Evolutionary conservation across 371 early-diverging fungal genomes (phyloP), one percentile per base, ranked within the genome.

Genomic region (Nematocida homosporus): DNA sequence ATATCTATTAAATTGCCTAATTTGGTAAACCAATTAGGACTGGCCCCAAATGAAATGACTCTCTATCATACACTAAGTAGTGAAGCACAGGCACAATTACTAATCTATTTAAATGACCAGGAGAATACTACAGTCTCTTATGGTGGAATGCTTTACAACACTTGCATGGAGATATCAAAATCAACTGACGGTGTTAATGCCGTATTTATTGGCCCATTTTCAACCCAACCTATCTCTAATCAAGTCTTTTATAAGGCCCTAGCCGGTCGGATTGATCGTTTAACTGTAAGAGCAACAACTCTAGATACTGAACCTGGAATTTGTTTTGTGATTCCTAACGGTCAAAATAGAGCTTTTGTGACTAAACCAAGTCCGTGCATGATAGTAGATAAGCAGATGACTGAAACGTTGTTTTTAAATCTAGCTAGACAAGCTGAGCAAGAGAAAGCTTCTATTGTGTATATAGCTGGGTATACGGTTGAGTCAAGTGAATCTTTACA

Each of bases 131-230:
- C 16, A 41, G 25, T n/a, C 2, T 38, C 52, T 18, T 68, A 68
- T 32, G 75, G 75, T 6, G 75, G 75, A 4, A 61, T 59, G 51
- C 8, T 48, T 10, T 72, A 72, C 52, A 72, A 72, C 34, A 63
- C 75, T 29, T 59, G 61, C 23, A 51, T 51, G 27, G 60, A 72
- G 5, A 61, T 72, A 50, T 60, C 75, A 0, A 42, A 59, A 20
- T 37, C 16, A 3, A 34, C 42, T 25, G 40, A 20, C 13, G 25
- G 25, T 6, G 34, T 34, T 13, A 10, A n/a, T 18, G 35, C 52
- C 0, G 63, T 72, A 18, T 72, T 72, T 61, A 34, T 72, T 29
- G 75, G 75, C 8, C 61, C 63, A 18, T 72, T 72, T 25, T 72
- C 75, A 6, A 60, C 59, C 6, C 34, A 52, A 27, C 10, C 20